Evolutionary conservation across 306 rosid species (phyloP).

Genomic region (Phaseolus lunatus): DNA sequence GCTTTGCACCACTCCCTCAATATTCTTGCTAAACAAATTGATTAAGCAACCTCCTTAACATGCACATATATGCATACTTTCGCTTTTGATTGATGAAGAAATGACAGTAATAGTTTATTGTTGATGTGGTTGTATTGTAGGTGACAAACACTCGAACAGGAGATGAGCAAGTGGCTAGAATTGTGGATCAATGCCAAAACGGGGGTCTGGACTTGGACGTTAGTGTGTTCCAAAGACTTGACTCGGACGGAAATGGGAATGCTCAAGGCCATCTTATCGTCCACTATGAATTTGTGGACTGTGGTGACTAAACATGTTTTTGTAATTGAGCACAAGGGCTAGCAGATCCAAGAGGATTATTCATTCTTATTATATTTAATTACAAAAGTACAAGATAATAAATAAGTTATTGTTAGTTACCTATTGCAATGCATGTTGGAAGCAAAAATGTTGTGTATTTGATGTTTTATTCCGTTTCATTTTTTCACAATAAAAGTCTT

Average conservation of each 20-base stretch:
- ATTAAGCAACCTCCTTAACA: not conserved
- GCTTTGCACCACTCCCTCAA: not conserved
- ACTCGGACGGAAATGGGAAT: conserved; percentile 57
- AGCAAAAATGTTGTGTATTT: not conserved
- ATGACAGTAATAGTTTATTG: not conserved
- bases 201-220: conserved; percentile 72
- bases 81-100: not conserved
- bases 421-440: not conserved
- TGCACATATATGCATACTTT: not conserved
- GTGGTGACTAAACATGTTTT: conserved; percentile 49
- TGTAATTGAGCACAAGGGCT: not conserved
- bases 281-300: conserved; percentile 61
- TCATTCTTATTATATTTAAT: not conserved
- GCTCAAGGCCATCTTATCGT: conserved; percentile 60
- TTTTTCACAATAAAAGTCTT: not conserved
- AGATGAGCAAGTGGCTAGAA: conserved; percentile 55
- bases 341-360: not conserved
- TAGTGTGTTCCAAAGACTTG: conserved; percentile 51
- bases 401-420: not conserved
- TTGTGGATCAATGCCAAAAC: conserved; percentile 61
- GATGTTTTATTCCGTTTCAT: not conserved
- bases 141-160: conserved; percentile 64
- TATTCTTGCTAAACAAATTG: not conserved
- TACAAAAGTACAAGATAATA: not conserved
- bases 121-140: conserved; percentile 35